Conservation (phyloP, 768 basidiomycete species). For the Phanerodontia chrysosporium region DNA sequence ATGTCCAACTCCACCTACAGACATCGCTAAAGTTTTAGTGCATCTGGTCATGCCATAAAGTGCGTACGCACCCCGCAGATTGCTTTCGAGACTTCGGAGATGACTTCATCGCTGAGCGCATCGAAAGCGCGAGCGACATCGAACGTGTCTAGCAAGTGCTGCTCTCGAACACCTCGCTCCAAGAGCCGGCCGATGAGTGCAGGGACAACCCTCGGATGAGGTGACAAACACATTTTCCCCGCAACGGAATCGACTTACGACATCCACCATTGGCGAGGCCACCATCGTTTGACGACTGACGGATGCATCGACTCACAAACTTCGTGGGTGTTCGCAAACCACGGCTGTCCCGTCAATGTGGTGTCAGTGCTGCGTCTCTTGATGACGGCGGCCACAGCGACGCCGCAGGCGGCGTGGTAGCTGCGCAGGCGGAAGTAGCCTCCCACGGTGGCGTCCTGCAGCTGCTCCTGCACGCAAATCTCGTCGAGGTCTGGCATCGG, state of each 20-base stretch:
- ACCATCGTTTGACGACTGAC: neutral
- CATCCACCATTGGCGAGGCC: neutral
- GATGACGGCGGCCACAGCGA: neutral
- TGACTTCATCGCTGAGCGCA: neutral
- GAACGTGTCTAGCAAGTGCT: neutral
- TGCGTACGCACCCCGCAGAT: neutral
- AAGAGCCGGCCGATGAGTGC: neutral
- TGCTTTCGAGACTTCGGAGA: neutral
- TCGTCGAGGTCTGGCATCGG: neutral
- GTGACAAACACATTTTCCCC: neutral
- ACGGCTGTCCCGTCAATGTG: neutral
- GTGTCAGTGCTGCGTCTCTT: neutral
- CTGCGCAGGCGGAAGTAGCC: neutral
- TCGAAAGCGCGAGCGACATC: neutral
- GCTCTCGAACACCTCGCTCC: neutral
- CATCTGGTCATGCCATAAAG: neutral
- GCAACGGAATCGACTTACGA: neutral
- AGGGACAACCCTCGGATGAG: neutral
- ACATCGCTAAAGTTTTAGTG: neutral
- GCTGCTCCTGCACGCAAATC: neutral
- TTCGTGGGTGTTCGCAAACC: neutral
- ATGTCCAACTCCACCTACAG: neutral
- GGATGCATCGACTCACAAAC: neutral
- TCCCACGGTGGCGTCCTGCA: neutral
- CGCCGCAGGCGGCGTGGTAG: neutral